Evolutionary conservation across 2,329 filamentous ascomycete species (phyloP).

Genomic region (Arthrobotrys musiformis): DNA sequence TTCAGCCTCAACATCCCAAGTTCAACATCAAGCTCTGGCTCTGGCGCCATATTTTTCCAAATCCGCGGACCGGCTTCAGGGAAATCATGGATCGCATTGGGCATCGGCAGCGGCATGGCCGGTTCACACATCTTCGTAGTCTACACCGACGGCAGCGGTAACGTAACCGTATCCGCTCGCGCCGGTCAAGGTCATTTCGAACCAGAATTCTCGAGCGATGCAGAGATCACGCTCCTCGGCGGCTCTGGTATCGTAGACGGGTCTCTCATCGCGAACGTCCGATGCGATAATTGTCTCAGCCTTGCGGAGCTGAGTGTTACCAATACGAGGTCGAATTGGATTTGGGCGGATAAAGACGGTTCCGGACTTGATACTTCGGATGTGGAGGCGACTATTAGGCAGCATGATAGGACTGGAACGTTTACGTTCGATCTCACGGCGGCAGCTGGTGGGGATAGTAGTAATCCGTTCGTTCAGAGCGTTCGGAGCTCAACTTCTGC

Average conservation of each 20-base stretch:
- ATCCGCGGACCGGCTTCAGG: slow-evolving; percentile 21
- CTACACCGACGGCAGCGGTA: slow-evolving; percentile 62
- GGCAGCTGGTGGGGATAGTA: slow-evolving; percentile 63
- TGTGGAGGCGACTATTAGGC: slow-evolving; percentile 62
- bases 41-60: slow-evolving; percentile 43
- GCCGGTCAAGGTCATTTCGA: slow-evolving; percentile 34
- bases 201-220: slow-evolving; percentile 22
- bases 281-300: slow-evolving; percentile 65
- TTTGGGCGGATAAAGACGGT: slow-evolving; percentile 68
- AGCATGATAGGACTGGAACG: slow-evolving; percentile 65
- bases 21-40: slow-evolving; percentile 33
- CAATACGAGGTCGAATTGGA: slow-evolving; percentile 65
- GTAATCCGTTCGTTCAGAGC: slow-evolving; percentile 33
- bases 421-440: slow-evolving; percentile 67
- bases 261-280: slow-evolving; percentile 54
- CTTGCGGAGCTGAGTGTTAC: slow-evolving; percentile 65
- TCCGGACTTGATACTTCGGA: slow-evolving; percentile 65
- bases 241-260: slow-evolving; percentile 56
- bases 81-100: slow-evolving; percentile 63
- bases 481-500: not conserved
- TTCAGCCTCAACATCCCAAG: slow-evolving; percentile 36
- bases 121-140: slow-evolving; percentile 65
- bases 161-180: slow-evolving; percentile 59
- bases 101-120: slow-evolving; percentile 64
- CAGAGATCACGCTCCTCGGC: slow-evolving; percentile 28